Evolutionary conservation across 2,329 filamentous ascomycete genomes (phyloP), one percentile per base, ranked within the genome.

Genomic region (Fusarium euwallaceae): DNA sequence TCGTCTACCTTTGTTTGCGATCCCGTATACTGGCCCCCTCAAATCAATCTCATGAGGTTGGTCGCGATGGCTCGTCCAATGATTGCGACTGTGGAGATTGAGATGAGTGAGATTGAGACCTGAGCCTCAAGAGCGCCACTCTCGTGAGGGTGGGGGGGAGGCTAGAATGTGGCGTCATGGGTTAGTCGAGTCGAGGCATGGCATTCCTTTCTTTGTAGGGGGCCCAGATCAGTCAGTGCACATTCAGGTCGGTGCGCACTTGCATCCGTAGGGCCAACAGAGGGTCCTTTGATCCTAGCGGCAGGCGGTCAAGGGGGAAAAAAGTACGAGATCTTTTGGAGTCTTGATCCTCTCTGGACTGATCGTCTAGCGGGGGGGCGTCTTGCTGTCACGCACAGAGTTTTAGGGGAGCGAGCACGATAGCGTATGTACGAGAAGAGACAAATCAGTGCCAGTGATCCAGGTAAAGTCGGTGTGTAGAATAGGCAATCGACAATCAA

Each of bases 111-210:
- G 53, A 36, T 56, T 20, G 55, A 51, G 55, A 24, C 55, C n/a
- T 71, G 64, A 74, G 71, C 71, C 71, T 72, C 71, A 69, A 53
- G 34, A 60, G 64, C 72, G 74, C 75, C 73, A 73, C 67, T 61
- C 61, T 66, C 41, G 29, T 45, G 17, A 17, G 14, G 34, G 61
- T 55, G 53, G 62, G 53, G 53, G 48, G 22, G 61, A 62, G 56
- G 56, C 56, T 41, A 39, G 64, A 20, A 67, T 43, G 65, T 72
- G 66, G 70, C 66, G 70, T 58, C 62, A 64, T n/a, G 36, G 36
- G 41, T 48, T 63, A 32, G 61, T 51, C 43, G 16, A 37, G 43
- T 20, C 41, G 32, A 32, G 17, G 12, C 41, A 45, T 45, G 41
- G 45, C 45, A 51, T 51, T 51, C 45, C 24, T 51, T 51, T 51